These are phyloP conservation scores for Hypoxylon crocopeplum DNA, from an alignment of 495 filamentous ascomycete species.

Conservation along the genomic window DNA sequence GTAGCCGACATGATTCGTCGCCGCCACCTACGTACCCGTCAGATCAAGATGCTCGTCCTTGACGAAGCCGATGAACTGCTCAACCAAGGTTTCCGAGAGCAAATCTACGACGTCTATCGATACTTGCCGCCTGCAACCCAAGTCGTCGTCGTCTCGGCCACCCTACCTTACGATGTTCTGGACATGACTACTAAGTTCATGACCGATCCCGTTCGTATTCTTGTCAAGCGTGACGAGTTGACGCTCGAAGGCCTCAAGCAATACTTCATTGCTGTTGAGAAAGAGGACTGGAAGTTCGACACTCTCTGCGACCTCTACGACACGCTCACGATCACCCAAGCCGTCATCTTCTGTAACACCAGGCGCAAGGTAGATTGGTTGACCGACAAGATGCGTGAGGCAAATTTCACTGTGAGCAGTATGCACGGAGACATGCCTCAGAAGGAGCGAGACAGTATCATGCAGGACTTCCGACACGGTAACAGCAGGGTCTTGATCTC, in stretches of 20 bases:
- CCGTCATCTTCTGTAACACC: conserved; percentile 99
- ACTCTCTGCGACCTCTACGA: conserved; percentile 99
- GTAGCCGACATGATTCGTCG: conserved; percentile 99
- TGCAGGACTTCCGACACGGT: conserved; percentile 98
- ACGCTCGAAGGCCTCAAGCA: conserved; percentile 98
- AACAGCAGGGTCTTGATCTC: conserved; percentile 97
- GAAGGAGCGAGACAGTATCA: conserved; percentile 95
- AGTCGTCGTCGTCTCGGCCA: conserved; percentile 97
- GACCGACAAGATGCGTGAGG: conserved; percentile 97
- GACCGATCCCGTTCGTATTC: conserved; percentile 96
- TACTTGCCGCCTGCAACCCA: conserved; percentile 95
- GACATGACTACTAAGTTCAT: conserved; percentile 99
- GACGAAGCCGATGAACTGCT: conserved; percentile 94
- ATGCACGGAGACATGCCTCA: conserved; percentile 99
- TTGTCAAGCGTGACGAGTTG: conserved; percentile 99
- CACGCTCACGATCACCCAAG: conserved; percentile 97
- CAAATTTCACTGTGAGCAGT: conserved; percentile 96
- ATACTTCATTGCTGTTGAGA: conserved; percentile 99
- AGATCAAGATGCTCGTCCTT: conserved; percentile 99
- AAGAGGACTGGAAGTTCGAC: conserved; percentile 99
- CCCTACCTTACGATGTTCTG: conserved; percentile 95
- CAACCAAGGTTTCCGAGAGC: conserved; percentile 95
- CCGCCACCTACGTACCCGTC: conserved; percentile 86
- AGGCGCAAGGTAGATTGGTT: conserved; percentile 99
- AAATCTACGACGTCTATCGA: conserved; percentile 99